Base-by-base conservation (phyloP, 2,329 filamentous ascomycete species). In the Cordyceps militaris region DNA sequence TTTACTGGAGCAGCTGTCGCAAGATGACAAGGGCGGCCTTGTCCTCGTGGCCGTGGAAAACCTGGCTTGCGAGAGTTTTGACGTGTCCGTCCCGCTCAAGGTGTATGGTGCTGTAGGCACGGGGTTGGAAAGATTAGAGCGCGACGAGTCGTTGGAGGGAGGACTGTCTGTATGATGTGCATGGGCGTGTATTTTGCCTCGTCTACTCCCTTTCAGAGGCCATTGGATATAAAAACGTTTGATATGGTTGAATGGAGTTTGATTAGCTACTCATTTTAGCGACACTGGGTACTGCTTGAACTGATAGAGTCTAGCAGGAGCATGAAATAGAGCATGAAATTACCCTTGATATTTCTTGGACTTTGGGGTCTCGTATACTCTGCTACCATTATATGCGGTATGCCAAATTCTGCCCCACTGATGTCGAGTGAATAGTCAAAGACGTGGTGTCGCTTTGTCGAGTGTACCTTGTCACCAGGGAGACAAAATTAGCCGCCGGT, bases 41-140 rank as follows among this genome's bases (percentile, higher is more conserved):
- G 81, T 94, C 14, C 77, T 92, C 53, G 89, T 91, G 16, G 89
- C 89, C 0, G 83, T 87, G 52, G 89, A 96, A 74, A 84, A 85
- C 61, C 66, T 96, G 53, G 80, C 85, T 9, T 93, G 90, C 65
- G 91, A 96, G 75, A 95, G 89, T 65, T 96, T 96, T 71, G 91
- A 96, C 71, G 88, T 96, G 47, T 84, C 85, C 34, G 90, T 96
- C 47, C 91, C 91, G 26, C 75, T 97, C 62, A 83, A 85, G 52
- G 88, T 97, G 10, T 96, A 95, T 66, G 84, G 84, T 42, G 81
- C 82, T 19, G 77, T 82, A 36, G 79, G 80, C 59, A 80, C 75
- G 54, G 81, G 81, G 8, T 67, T 84, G 59, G 82, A 84, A 68
- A 75, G 74, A 60, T 66, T 82, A 55, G 81, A 83, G 66, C 71